Conservation (phyloP, 805 yeast species). For the Yamadazyma laniorum region DNA sequence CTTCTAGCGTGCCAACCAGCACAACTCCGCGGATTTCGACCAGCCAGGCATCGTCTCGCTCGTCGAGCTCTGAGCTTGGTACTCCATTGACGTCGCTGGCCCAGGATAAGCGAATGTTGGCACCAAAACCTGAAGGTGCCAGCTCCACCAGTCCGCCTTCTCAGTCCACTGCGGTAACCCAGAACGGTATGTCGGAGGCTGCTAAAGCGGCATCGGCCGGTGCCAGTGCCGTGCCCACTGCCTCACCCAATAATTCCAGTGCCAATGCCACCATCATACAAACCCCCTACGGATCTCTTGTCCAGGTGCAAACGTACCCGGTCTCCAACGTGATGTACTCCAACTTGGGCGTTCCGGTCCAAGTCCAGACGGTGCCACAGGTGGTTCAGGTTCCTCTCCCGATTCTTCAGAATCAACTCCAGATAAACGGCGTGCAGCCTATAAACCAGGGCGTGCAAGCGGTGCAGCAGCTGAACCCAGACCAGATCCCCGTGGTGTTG, state of each 20-base stretch:
- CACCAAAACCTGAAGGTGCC: background rate
- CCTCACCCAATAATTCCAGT: slow-evolving; percentile 6
- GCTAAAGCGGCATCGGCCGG: background rate
- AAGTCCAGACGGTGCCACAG: slow-evolving; percentile 15
- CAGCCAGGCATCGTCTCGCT: background rate
- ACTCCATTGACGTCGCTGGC: background rate
- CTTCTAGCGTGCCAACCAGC: too few species aligned
- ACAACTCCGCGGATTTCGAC: too few species aligned
- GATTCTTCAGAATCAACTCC: slow-evolving; percentile 12
- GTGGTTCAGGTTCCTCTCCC: slow-evolving; percentile 17
- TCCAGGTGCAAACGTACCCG: slow-evolving; percentile 23
- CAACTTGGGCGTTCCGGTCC: slow-evolving; percentile 16
- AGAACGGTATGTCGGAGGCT: background rate
- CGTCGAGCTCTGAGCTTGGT: background rate
- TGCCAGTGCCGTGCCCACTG: background rate
- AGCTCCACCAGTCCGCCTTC: background rate
- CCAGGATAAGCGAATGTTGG: background rate
- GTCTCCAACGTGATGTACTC: slow-evolving; percentile 11
- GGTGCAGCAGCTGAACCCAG: background rate
- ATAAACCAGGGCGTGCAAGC: background rate
- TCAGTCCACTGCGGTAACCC: background rate
- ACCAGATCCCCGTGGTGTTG: slow-evolving; percentile 6
- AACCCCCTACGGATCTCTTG: slow-evolving; percentile 28
- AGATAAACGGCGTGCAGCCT: slow-evolving; percentile 7
- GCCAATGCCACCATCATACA: slow-evolving; percentile 16